Conservation (phyloP, 1,284 basidiomycete genomes). For the Trametes sp. region DNA sequence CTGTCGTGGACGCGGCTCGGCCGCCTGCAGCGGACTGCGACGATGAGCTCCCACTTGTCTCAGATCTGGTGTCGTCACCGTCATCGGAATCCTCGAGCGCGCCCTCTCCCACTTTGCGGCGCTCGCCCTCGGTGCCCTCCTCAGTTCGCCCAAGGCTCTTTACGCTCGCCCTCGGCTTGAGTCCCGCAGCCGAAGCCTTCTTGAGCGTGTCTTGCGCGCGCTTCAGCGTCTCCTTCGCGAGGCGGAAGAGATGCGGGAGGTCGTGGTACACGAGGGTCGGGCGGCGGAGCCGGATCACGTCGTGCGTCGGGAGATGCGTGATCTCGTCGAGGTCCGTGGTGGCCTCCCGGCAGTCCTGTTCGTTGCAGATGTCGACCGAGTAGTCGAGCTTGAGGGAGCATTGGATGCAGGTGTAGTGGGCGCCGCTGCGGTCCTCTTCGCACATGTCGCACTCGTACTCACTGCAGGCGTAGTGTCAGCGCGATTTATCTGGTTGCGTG, state of each 20-base stretch:
- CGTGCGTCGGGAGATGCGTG: neutral
- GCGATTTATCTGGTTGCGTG: neutral
- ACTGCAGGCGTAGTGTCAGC: neutral
- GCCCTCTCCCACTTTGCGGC: neutral
- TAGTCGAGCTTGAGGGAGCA: conserved; percentile 5
- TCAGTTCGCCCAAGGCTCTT: neutral
- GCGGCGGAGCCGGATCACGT: neutral
- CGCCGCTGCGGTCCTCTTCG: conserved; percentile 1
- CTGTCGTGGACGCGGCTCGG: too few relatives aligned
- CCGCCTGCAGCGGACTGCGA: neutral
- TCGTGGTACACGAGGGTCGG: neutral
- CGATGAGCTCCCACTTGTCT: neutral
- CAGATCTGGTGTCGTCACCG: too few relatives aligned
- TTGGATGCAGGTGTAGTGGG: conserved; percentile 18
- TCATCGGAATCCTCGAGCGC: too few relatives aligned
- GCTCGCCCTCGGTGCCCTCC: neutral
- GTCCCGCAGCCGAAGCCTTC: neutral
- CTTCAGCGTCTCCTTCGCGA: neutral
- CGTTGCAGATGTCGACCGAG: conserved; percentile 3
- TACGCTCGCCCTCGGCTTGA: neutral
- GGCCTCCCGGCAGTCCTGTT: neutral
- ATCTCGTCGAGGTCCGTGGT: neutral
- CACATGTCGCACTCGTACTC: neutral
- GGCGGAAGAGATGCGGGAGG: neutral
- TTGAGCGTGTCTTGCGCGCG: neutral